Evolutionary conservation across 768 basidiomycete species (phyloP), one percentile per base, ranked within the genome.

Genomic region (Chalciporus sphaerocephalus): DNA sequence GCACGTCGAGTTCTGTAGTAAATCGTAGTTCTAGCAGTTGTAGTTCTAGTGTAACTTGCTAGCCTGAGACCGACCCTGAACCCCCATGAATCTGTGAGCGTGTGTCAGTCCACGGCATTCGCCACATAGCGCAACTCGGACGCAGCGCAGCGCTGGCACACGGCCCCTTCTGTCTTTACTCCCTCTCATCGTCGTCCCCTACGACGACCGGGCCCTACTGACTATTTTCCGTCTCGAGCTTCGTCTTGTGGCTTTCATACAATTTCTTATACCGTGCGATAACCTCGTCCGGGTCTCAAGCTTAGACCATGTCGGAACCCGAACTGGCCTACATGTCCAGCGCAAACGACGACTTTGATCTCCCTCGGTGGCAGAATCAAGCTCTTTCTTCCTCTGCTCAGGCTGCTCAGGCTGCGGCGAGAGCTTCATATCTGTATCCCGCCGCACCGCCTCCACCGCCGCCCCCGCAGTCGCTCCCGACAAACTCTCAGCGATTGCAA

Each of bases 271-370:
- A 32, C 30, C 13, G 30, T 32, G 30, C 30, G 30, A 32, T n/a
- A 32, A 27, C n/a, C 28, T 30, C 28, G 28, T 15, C 28, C 15
- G 15, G 30, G 30, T 32, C 15, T 32, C 15, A 32, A n/a, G 30
- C 30, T n/a, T n/a, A 32, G 38, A 53, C 60, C 67, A 85, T 86
- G 83, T 84, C 83, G 60, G 81, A 85, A 78, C 76, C 81, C 63
- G 82, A 85, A 71, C 75, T 82, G 48, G 75, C 74, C 55, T 85
- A 82, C 78, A 85, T 87, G 73, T 73, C 75, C 70, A 80, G 79
- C 72, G 68, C 81, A 59, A 85, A 87, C 81, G 85, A 88, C 73
- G 80, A 79, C 70, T 90, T 87, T 70, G 86, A 87, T 65, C 76
- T 78, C 46, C 76, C 78, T 51, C 76, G 76, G 59, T 78, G 74